Conservation (phyloP, 78 protist genomes). For the Planoprotostelium fungivorum region DNA sequence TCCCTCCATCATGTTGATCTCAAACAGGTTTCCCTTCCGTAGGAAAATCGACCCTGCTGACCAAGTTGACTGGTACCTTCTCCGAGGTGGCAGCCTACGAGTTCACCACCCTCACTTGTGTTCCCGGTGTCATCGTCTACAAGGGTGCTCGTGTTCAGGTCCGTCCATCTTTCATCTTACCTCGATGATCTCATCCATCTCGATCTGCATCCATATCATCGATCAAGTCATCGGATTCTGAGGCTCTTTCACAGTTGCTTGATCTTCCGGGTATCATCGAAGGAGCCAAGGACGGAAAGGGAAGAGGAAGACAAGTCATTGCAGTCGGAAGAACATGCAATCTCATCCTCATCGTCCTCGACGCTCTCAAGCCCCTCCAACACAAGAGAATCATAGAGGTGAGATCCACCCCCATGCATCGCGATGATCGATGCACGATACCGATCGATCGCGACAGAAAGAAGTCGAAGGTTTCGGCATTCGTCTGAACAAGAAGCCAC, state of each 20-base stretch:
- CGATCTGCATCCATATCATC: not conserved
- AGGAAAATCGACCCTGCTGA: slow-evolving; percentile 97
- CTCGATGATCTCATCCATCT: not conserved
- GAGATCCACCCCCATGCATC: no score
- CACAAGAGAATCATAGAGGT: slow-evolving; percentile 92
- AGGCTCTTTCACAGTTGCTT: slow-evolving; percentile 37
- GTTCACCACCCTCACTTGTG: slow-evolving; percentile 99
- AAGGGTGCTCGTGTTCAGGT: slow-evolving; percentile 95
- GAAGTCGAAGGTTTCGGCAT: slow-evolving; percentile 98
- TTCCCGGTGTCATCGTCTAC: slow-evolving; percentile 92
- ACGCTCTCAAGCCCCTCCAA: slow-evolving; percentile 90
- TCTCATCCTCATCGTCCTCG: slow-evolving; percentile 93
- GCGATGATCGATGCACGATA: not conserved
- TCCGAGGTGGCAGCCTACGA: slow-evolving; percentile 95
- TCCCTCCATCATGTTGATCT: slow-evolving; percentile 5
- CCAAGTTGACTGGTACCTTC: slow-evolving; percentile 78
- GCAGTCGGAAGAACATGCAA: slow-evolving; percentile 97
- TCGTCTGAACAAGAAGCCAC: slow-evolving; percentile 95
- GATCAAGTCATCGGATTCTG: not conserved
- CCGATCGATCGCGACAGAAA: slow-evolving; percentile 18
- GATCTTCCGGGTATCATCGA: slow-evolving; percentile 98
- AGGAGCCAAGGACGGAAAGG: slow-evolving; percentile 99
- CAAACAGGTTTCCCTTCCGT: slow-evolving; percentile 96
- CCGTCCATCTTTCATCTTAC: no score
- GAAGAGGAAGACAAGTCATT: slow-evolving; percentile 97